Evolutionary conservation across 352 stramenopile species (phyloP).

Genomic region (Globisporangium nodosum): DNA sequence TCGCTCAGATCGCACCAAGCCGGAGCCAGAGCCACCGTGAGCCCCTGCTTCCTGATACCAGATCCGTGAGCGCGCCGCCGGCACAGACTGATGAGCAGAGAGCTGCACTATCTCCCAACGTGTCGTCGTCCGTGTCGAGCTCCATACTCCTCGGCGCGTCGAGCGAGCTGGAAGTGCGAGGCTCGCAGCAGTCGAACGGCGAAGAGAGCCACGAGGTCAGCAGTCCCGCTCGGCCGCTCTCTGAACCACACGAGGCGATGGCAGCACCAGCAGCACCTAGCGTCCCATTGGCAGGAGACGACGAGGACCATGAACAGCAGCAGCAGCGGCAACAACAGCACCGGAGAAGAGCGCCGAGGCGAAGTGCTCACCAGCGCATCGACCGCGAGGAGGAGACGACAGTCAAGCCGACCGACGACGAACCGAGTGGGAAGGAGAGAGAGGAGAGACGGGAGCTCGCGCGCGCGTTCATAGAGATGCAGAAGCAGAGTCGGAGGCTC

Average conservation of each 20-base stretch:
- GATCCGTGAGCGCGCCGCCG: not conserved
- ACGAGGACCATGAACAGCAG: not conserved
- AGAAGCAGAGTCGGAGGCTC: constrained; percentile 43
- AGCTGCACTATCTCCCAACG: not conserved
- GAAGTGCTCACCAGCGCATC: not conserved
- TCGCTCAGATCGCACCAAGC: not conserved
- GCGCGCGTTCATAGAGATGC: constrained; percentile 61
- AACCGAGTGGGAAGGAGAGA: constrained; percentile 20
- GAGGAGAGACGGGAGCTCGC: constrained; percentile 46
- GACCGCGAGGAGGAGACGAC: not conserved
- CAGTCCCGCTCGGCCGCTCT: not conserved
- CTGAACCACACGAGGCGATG: not conserved
- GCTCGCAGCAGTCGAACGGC: constrained; percentile 10
- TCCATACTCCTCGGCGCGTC: constrained; percentile 6
- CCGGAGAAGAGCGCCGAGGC: not conserved
- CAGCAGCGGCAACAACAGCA: not conserved
- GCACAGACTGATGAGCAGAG: not conserved
- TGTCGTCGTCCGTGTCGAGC: constrained; percentile 1
- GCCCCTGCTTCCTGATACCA: not conserved
- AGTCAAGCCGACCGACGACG: not conserved
- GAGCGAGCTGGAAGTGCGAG: not conserved
- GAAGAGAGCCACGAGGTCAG: constrained; percentile 11
- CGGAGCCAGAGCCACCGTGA: not conserved
- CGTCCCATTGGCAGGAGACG: not conserved
- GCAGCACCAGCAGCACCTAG: not conserved